Base-by-base conservation (phyloP, 129 eudicot species). In the Flaveria ramosissima region DNA sequence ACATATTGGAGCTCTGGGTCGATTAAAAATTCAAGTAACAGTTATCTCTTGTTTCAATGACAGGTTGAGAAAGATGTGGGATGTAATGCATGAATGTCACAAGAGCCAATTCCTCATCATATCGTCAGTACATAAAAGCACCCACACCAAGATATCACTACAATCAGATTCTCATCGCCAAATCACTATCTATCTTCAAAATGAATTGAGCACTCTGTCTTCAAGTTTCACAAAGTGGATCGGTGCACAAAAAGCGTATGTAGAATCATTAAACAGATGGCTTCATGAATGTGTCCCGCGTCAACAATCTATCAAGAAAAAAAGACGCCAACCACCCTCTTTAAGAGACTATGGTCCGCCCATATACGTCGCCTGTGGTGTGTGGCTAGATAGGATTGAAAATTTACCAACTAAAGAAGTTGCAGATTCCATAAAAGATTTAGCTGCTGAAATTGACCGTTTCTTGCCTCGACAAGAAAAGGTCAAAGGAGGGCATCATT, bases 61-160 rank as follows among this genome's bases (percentile, higher is more conserved):
- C 89, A 94, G 99, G 82, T 83, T 94, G 67, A 86, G 88, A 85
- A 86, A 78, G 84, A 94, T 94, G 99, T 94, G 99, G 99, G 96
- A 91, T 71, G 86, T 72, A 78, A 94, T 94, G 99, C 75, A 75
- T 55, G 96, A 89, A 27, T 89, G 92, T 81, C 99, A 94, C 81
- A 86, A 83, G 83, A 85, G 68, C 67, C 99, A 94, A 74, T 69
- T 86, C 32, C 88, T 83, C 68, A 80, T 91, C 79, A 84, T 91
- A 64, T 78, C 99, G 21, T 51, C 85, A 65, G 68, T 86, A 53
- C 81, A 78, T 32, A 71, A 74, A 73, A 88, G 85, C 50, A 72
- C 80, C 66, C 76, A 70, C 82, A 24, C 69, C 64, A 83, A 83
- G 73, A 79, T 89, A 83, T 81, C 88, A 0, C 26, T 87, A 1